Evolutionary conservation across 2,329 filamentous ascomycete species (phyloP), one percentile per base, ranked within the genome.

Genomic region (Rutstroemia sp.): DNA sequence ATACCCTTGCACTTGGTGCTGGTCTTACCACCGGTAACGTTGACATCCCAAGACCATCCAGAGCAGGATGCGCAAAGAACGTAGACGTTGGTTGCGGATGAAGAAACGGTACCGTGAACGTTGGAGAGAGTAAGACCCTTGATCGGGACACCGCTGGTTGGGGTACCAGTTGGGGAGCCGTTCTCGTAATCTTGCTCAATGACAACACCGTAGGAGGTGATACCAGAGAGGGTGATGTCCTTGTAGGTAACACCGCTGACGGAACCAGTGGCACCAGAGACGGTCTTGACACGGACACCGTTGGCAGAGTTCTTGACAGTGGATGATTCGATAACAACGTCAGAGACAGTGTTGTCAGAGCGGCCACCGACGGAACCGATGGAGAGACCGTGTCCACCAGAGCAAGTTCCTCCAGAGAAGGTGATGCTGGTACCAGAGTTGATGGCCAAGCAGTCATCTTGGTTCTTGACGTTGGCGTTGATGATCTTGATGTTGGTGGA

Each of bases 301-400:
- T 82, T 81, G 51, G 75, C 68, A 0, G 78, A 82, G 67, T 82
- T 57, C 63, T 55, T 67, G 59, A 84, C 73, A 19, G 69, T 73
- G 9, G 72, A 75, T 58, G 74, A 71, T 36, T 73, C 66, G 61
- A 85, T 78, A 23, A 70, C 72, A n/a, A 85, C 74, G 51, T 72
- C 75, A 25, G 74, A 67, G 52, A 85, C 81, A 7, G 63, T 69
- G 71, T 84, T 84, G 70, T 82, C 70, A 51, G 63, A 65, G 49
- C 79, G 78, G 14, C 78, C 78, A 44, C 80, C 80, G n/a, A 83
- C 77, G 5, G 77, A 80, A 50, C 80, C 80, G 62, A 85, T 81
- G 56, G 76, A 79, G 17, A 85, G 70, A 51, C 80, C 81, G 52
- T 69, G 67, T 10, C 67, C 67, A 16, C 67, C 67, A 9, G 57